Conservation (phyloP, 441 rosid species). For the Pelargonium cotyledonis region DNA sequence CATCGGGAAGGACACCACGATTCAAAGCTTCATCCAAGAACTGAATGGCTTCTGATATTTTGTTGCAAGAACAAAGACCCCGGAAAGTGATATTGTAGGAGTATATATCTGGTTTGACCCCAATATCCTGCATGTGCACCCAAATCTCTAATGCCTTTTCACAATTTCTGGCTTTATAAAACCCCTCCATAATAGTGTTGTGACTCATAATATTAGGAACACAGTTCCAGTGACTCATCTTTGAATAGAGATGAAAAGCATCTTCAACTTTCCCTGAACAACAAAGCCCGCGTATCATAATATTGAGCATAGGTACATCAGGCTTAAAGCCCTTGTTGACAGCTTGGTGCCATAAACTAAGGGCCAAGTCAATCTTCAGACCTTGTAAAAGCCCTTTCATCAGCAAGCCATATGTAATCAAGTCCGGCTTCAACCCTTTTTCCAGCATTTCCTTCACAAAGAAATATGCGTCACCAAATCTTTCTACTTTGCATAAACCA, state of each 20-base stretch:
- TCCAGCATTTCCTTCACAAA: slow-evolving; percentile 72
- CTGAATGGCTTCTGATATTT: slow-evolving; percentile 46
- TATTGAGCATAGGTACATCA: slow-evolving; percentile 67
- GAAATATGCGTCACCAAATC: slow-evolving; percentile 52
- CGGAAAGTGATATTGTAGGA: slow-evolving; percentile 68
- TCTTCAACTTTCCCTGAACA: slow-evolving; percentile 57
- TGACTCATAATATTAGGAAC: slow-evolving; percentile 72
- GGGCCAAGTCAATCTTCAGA: slow-evolving; percentile 57
- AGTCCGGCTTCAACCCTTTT: slow-evolving; percentile 59
- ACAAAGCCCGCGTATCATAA: slow-evolving; percentile 79
- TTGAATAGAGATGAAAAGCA: slow-evolving; percentile 48
- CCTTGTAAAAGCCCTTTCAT: slow-evolving; percentile 68
- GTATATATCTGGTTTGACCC: slow-evolving; percentile 62
- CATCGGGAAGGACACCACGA: slow-evolving; percentile 52
- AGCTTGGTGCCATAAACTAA: slow-evolving; percentile 56
- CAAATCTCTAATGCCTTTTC: slow-evolving; percentile 56
- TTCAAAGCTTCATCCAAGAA: slow-evolving; percentile 60
- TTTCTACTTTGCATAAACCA: slow-evolving; percentile 71
- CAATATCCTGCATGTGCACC: slow-evolving; percentile 46
- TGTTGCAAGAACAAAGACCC: slow-evolving; percentile 66
- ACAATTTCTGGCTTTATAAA: slow-evolving; percentile 49
- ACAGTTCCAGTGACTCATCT: slow-evolving; percentile 46
- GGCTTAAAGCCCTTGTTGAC: slow-evolving; percentile 53
- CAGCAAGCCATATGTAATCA: slow-evolving; percentile 66
- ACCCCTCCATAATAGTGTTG: slow-evolving; percentile 84